Percentiles rank a stretch among this genome's conserved stretches.
Conservation (phyloP, 2,329 filamentous ascomycete genomes). For the Colletotrichum neosansevieriae region DNA sequence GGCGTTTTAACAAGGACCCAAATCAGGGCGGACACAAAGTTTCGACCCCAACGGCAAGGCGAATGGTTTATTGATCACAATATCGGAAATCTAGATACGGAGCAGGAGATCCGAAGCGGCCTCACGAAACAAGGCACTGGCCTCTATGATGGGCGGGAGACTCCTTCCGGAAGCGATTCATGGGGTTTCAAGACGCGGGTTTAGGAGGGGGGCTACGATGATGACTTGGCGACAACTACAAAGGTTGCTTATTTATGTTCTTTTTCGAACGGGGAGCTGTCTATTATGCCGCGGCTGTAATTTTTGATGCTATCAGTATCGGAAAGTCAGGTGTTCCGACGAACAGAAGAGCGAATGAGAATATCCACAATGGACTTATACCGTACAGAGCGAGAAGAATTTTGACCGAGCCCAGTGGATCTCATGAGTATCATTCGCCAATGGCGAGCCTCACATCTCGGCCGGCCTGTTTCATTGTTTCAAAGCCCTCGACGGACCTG, state of each 20-base stretch:
- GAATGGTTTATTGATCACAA: constrained; percentile 35
- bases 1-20: constrained; percentile 40
- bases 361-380: constrained; percentile 32
- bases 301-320: constrained; percentile 27
- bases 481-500: not conserved
- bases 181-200: not conserved
- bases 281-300: constrained; percentile 25
- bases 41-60: constrained; percentile 31
- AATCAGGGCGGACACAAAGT: constrained; percentile 33
- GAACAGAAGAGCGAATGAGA: constrained; percentile 24
- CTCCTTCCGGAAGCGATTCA: constrained; percentile 12
- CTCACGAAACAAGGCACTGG: not conserved
- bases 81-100: constrained; percentile 23
- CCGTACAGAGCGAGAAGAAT: no score
- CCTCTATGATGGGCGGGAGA: constrained; percentile 2
- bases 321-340: constrained; percentile 12
- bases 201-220: constrained; percentile 22
- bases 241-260: not conserved
- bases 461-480: not conserved
- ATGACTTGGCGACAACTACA: constrained; percentile 17
- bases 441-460: not conserved
- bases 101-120: not conserved
- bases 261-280: not conserved
- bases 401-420: not conserved
- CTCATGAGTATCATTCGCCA: not conserved